phyloP scores from a whole-genome alignment of 2,329 filamentous ascomycete genomes.

The Trichoderma gracile region DNA sequence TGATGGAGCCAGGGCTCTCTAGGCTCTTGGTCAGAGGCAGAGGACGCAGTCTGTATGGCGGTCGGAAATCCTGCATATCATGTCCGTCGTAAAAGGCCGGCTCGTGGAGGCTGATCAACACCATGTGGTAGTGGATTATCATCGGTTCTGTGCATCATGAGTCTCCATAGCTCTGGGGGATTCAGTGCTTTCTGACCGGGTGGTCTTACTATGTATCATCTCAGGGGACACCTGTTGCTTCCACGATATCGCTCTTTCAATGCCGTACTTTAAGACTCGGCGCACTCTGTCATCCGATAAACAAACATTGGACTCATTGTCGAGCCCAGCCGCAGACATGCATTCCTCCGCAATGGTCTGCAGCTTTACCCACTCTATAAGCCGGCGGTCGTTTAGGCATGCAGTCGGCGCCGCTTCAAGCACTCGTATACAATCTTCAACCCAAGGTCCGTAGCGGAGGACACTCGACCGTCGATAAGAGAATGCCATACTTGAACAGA shows the following conservation, averaged over 20 bases:
- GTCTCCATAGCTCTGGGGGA: not conserved
- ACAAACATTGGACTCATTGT: not conserved
- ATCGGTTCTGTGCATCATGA: not conserved
- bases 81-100: not conserved
- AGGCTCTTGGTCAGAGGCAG: not conserved
- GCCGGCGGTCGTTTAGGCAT: not conserved
- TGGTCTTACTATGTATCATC: not conserved
- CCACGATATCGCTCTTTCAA: not conserved
- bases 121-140: not conserved
- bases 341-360: conserved; percentile 7
- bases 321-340: not conserved
- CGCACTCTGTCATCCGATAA: not conserved
- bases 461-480: not conserved
- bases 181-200: not conserved
- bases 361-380: not conserved
- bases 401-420: not conserved
- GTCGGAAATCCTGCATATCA: not conserved
- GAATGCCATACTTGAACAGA: not conserved
- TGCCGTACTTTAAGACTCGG: not conserved
- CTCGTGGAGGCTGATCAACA: not conserved
- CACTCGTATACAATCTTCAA: not conserved
- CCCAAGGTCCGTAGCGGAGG: not conserved
- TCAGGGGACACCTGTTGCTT: not conserved
- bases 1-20: not conserved
- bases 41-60: not conserved